phyloP scores from a whole-genome alignment of 2,329 filamentous ascomycete genomes.

The Chrysoporthe deuterocubensis region DNA sequence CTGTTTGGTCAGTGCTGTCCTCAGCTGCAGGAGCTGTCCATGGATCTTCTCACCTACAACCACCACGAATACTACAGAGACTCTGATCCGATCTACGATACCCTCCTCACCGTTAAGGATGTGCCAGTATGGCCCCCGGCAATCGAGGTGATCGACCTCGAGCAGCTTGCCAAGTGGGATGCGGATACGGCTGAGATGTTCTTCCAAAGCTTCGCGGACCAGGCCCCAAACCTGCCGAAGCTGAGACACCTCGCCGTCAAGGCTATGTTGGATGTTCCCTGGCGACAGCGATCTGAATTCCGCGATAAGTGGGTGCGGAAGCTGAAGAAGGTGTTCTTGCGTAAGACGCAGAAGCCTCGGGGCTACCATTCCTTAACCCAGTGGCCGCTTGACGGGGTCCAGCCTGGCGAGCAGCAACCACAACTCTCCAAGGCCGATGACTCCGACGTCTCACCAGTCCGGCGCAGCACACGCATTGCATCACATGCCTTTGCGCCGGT shows the following conservation, averaged over 20 bases:
- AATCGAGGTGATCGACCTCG: conserved; percentile 73
- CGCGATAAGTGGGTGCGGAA: conserved; percentile 77
- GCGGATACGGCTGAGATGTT: conserved; percentile 73
- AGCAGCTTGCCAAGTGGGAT: conserved; percentile 77
- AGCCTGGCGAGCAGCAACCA: background rate
- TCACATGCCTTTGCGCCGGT: conserved; percentile 29
- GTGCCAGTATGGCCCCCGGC: conserved; percentile 78
- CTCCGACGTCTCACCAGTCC: conserved; percentile 22
- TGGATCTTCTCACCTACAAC: conserved; percentile 81
- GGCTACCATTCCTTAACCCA: conserved; percentile 26
- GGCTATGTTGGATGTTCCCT: conserved; percentile 78
- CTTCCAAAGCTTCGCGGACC: conserved; percentile 76
- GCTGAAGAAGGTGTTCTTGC: conserved; percentile 69
- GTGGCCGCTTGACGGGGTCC: conserved; percentile 19
- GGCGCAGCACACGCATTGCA: conserved; percentile 38
- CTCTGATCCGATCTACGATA: conserved; percentile 74
- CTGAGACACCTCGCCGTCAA: conserved; percentile 75
- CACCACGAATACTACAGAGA: conserved; percentile 70
- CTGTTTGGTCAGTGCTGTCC: conserved; percentile 71
- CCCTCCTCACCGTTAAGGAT: conserved; percentile 66
- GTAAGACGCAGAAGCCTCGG: conserved; percentile 36
- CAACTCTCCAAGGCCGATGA: conserved; percentile 10
- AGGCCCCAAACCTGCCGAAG: conserved; percentile 65
- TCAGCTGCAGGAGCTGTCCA: conserved; percentile 68
- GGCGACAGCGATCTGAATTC: conserved; percentile 81